These are phyloP conservation scores for Tetrapisispora fleetii DNA, from an alignment of 805 yeast genomes.

Conservation along the genomic window DNA sequence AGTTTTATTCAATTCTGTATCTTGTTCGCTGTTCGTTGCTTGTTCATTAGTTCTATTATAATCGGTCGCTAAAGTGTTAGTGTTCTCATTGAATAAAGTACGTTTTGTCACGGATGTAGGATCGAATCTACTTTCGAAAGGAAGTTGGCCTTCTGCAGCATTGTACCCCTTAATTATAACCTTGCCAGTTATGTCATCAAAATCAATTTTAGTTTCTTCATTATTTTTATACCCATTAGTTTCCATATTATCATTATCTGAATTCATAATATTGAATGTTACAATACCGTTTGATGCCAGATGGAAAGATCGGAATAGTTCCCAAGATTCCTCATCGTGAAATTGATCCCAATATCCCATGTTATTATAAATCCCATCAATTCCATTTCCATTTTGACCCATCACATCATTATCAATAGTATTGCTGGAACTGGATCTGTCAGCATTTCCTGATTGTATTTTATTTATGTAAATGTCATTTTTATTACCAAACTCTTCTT, in stretches of 20 bases:
- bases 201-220: neutral
- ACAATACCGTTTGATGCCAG: conserved; percentile 21
- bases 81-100: neutral
- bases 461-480: neutral
- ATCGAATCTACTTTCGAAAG: neutral
- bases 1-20: neutral
- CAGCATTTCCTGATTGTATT: neutral
- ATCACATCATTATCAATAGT: neutral
- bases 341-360: conserved; percentile 25
- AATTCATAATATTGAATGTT: conserved; percentile 7
- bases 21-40: neutral
- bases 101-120: neutral
- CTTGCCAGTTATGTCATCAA: neutral
- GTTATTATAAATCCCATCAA: neutral
- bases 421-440: neutral
- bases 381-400: neutral
- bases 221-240: neutral
- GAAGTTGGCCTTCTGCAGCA: neutral
- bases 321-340: conserved; percentile 27
- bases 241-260: neutral
- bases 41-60: no score
- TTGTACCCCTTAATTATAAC: neutral
- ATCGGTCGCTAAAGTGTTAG: neutral
- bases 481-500: conserved; percentile 5
- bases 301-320: conserved; percentile 16